Evolutionary conservation across 371 early-diverging fungal genomes (phyloP), one percentile per base, ranked within the genome.

Genomic region (Blakeslea trispora): DNA sequence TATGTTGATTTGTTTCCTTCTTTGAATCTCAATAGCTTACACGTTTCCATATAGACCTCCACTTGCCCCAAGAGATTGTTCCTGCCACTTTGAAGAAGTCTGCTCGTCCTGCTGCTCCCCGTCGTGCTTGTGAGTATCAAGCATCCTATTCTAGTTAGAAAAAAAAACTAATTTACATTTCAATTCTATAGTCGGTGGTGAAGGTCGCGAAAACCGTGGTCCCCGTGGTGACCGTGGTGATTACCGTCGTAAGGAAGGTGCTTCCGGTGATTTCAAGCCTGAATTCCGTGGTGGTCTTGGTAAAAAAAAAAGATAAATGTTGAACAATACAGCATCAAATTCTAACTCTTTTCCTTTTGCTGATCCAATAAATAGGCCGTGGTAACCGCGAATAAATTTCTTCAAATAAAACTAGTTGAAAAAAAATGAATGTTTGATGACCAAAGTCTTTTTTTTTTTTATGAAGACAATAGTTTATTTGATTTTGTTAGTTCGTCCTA

Each of bases 1-100:
- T 72, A 68, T 40, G 66, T 47, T 21, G 13, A n/a, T 13, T 11
- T 28, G 28, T 28, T 28, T 3, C 7, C 7, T 28, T 28, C 5
- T 28, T 28, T 9, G 11, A 5, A 6, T 7, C 17, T 40, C 5
- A 39, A 34, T 8, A 39, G 5, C 9, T 32, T 1, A 10, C 3
- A 5, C 17, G 39, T 11, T 8, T 23, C 32, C 21, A 2, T 13
- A 17, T 35, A 72, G 72, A 88, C 88, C 90, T 97, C 63, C 90
- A 96, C 90, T 81, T 97, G 60, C 97, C 98, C 64, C 83, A 87
- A 64, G 95, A 94, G 75, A 92, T 97, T 69, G 92, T 95, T 63
- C 98, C 98, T 67, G 87, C 92, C 68, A 95, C 98, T 65, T 83
- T 91, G 89, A 94, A 93, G 88, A 95, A 93, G 88, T 85, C 85